Evolutionary conservation across 306 rosid species (phyloP).

Genomic region (Pyrus betulifolia): DNA sequence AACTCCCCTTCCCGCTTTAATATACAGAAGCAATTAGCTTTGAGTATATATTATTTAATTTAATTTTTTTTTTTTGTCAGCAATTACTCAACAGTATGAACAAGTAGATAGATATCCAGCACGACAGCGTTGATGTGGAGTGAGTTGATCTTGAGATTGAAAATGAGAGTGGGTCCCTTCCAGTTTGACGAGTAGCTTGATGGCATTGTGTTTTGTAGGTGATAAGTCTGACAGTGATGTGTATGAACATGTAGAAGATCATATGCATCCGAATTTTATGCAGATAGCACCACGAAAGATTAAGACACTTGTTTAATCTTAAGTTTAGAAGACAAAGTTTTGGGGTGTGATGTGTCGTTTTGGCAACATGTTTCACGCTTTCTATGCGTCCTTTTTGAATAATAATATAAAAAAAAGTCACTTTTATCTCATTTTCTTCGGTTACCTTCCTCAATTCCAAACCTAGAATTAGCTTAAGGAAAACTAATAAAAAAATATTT

Average conservation of each 20-base stretch:
- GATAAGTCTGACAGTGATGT: not conserved
- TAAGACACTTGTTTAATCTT: not conserved
- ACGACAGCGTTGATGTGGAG: not conserved
- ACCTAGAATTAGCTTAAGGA: too few relatives aligned
- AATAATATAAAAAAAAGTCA: not conserved
- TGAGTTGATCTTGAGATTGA: not conserved
- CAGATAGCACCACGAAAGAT: not conserved
- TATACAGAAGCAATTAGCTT: not conserved
- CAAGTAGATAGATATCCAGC: constrained; percentile 4
- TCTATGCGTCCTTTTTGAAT: not conserved
- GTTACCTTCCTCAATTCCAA: not conserved
- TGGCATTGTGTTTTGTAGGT: not conserved
- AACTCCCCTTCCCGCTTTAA: not conserved
- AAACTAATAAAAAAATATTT: too few relatives aligned
- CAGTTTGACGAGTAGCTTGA: not conserved
- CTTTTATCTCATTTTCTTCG: not conserved
- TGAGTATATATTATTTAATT: not conserved
- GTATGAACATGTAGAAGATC: not conserved
- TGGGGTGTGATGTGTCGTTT: not conserved
- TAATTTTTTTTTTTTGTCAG: not conserved
- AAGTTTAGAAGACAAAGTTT: not conserved
- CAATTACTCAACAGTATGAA: not conserved
- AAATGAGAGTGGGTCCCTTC: not conserved
- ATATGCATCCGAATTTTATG: not conserved
- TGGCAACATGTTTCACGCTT: not conserved